These are phyloP conservation scores for Colletotrichum tofieldiae DNA, from an alignment of 2,329 filamentous ascomycete genomes.

Conservation along the genomic window DNA sequence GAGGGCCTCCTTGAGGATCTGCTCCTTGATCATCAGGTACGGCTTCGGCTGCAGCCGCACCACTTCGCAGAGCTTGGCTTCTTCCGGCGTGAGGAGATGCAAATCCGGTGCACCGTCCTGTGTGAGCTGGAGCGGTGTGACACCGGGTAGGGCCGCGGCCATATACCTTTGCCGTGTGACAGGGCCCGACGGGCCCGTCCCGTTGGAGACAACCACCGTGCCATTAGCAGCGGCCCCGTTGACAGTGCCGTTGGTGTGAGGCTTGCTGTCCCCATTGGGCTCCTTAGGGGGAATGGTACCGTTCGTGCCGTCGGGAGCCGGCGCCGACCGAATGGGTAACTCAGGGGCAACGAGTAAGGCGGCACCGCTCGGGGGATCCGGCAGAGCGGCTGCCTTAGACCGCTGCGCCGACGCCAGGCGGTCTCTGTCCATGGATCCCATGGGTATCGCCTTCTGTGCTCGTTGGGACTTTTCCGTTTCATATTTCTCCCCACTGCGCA, in stretches of 20 bases:
- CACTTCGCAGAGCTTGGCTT: constrained; percentile 87
- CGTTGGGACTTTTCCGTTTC: constrained; percentile 88
- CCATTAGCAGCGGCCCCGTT: constrained; percentile 63
- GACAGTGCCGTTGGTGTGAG: constrained; percentile 67
- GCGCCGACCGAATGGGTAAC: constrained; percentile 73
- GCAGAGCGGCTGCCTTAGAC: constrained; percentile 73
- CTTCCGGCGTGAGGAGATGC: constrained; percentile 88
- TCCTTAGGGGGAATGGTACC: constrained; percentile 48
- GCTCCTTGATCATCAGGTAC: constrained; percentile 94
- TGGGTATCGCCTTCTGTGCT: constrained; percentile 77
- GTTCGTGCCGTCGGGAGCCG: constrained; percentile 51
- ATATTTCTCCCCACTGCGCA: constrained; percentile 91
- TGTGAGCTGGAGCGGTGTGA: constrained; percentile 77
- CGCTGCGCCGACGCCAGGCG: constrained; percentile 80
- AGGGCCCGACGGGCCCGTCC: constrained; percentile 48
- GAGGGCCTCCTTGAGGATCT: constrained; percentile 90
- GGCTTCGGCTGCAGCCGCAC: constrained; percentile 93
- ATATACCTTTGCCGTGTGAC: constrained; percentile 67
- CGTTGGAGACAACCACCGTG: constrained; percentile 56
- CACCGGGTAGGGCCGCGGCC: constrained; percentile 71
- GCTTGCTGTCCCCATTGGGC: constrained; percentile 67
- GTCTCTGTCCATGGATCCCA: constrained; percentile 88
- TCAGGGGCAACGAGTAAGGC: constrained; percentile 85
- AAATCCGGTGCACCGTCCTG: constrained; percentile 86
- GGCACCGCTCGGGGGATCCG: constrained; percentile 81